Percentiles rank a stretch among this genome's conserved stretches.
phyloP scores from a whole-genome alignment of 1,284 basidiomycete species.

The Ceratobasidium sp. region DNA sequence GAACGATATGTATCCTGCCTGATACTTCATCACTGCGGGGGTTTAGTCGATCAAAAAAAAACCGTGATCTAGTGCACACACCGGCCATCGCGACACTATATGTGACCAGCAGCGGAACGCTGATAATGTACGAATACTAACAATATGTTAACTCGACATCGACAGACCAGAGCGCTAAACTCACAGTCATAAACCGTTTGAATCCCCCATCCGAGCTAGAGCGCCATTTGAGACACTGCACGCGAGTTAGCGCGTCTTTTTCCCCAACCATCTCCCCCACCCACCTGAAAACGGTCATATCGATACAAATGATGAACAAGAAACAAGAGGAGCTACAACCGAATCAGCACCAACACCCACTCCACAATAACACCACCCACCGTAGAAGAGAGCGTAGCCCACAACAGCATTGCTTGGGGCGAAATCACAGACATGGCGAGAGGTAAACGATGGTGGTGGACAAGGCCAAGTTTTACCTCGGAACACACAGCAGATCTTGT shows the following conservation, averaged over 20 bases:
- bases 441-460: neutral
- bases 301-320: slow-evolving; percentile 37
- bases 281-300: slow-evolving; percentile 39
- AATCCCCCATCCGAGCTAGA: slow-evolving; percentile 35
- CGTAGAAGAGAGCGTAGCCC: slow-evolving; percentile 39
- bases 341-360: neutral
- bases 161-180: neutral
- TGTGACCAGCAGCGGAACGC: slow-evolving; percentile 26
- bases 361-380: neutral
- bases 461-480: neutral
- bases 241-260: neutral
- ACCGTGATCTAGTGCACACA: neutral
- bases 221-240: slow-evolving; percentile 36
- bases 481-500: neutral
- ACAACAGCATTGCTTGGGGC: slow-evolving; percentile 37
- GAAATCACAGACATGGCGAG: slow-evolving; percentile 39
- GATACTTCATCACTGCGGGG: slow-evolving; percentile 40
- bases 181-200: slow-evolving; percentile 39
- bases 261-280: neutral
- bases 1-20: slow-evolving; percentile 34
- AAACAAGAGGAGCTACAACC: slow-evolving; percentile 19
- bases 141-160: neutral
- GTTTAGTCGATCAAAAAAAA: neutral
- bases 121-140: slow-evolving; percentile 40
- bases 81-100: slow-evolving; percentile 37